phyloP scores from a whole-genome alignment of 441 rosid species.

The Isatis lusitanica region DNA sequence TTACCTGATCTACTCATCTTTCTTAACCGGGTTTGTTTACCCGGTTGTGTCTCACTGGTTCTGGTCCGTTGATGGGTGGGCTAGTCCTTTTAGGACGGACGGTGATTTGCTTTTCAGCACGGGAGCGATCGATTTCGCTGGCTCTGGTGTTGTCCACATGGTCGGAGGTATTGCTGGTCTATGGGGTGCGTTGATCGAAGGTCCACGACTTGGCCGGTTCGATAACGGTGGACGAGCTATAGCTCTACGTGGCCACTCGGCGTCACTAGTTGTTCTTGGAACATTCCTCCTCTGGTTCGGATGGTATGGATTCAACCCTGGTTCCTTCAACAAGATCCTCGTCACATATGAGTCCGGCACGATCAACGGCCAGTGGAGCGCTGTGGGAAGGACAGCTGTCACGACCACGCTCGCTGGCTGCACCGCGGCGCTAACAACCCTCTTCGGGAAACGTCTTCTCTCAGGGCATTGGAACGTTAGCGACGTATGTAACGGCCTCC shows the following conservation, averaged over 20 bases:
- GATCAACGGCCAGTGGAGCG: conserved; percentile 69
- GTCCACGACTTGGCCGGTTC: conserved; percentile 72
- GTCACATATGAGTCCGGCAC: conserved; percentile 51
- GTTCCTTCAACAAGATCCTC: conserved; percentile 62
- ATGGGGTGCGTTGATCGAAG: conserved; percentile 72
- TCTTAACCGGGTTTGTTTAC: conserved; percentile 75
- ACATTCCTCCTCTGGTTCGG: conserved; percentile 78
- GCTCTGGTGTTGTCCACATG: conserved; percentile 74
- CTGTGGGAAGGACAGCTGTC: conserved; percentile 56
- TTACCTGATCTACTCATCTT: conserved; percentile 71
- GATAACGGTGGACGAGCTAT: conserved; percentile 67
- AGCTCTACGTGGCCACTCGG: conserved; percentile 73
- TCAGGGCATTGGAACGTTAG: conserved; percentile 77
- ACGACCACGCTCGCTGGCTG: conserved; percentile 69
- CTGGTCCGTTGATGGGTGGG: conserved; percentile 80
- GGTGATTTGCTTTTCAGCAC: conserved; percentile 52
- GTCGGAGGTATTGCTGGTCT: conserved; percentile 76
- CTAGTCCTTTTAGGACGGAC: conserved; percentile 47
- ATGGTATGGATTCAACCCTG: conserved; percentile 84
- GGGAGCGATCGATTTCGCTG: conserved; percentile 83
- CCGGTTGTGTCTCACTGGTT: conserved; percentile 78
- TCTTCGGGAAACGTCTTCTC: conserved; percentile 57
- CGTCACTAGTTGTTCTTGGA: conserved; percentile 71
- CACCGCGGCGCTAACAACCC: conserved; percentile 62
- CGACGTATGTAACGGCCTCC: conserved; percentile 73